Percentiles rank a stretch among this genome's conserved stretches.
phyloP scores from a whole-genome alignment of 2,329 filamentous ascomycete genomes.

The Ophiocordyceps sinensis region DNA sequence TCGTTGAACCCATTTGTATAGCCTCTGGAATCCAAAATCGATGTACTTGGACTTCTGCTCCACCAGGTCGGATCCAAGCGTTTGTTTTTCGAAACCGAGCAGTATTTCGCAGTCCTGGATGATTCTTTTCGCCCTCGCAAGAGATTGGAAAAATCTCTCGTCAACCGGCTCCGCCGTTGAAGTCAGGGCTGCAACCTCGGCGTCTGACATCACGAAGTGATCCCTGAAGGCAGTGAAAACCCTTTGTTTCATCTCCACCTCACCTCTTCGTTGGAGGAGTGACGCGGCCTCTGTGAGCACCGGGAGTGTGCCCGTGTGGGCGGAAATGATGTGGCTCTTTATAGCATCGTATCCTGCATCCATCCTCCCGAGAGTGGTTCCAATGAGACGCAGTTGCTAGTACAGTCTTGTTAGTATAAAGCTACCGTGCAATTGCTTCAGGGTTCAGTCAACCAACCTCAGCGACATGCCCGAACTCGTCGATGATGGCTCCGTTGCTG shows the following conservation, averaged over 20 bases:
- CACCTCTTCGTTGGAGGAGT: slow-evolving; percentile 56
- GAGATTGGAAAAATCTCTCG: slow-evolving; percentile 65
- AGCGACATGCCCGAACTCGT: slow-evolving; percentile 78
- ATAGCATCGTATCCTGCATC: slow-evolving; percentile 72
- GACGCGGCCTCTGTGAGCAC: slow-evolving; percentile 64
- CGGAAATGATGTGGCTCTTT: slow-evolving; percentile 60
- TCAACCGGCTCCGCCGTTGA: slow-evolving; percentile 71
- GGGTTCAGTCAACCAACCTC: slow-evolving; percentile 47
- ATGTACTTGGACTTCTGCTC: slow-evolving; percentile 78
- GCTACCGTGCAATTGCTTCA: neutral
- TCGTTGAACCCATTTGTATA: slow-evolving; percentile 88
- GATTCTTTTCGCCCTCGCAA: slow-evolving; percentile 73
- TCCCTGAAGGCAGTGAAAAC: slow-evolving; percentile 62
- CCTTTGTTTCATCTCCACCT: slow-evolving; percentile 67
- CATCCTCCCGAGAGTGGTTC: slow-evolving; percentile 59
- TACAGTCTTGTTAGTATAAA: slow-evolving; percentile 12
- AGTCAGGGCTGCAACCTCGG: slow-evolving; percentile 63
- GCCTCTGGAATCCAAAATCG: slow-evolving; percentile 83
- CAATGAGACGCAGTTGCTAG: slow-evolving; percentile 78
- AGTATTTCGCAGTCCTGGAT: slow-evolving; percentile 79
- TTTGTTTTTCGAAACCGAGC: slow-evolving; percentile 80
- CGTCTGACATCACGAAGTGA: slow-evolving; percentile 74
- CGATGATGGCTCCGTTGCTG: slow-evolving; percentile 78
- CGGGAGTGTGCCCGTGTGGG: slow-evolving; percentile 58
- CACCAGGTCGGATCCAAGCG: slow-evolving; percentile 77